A percentile compares a stretch with the other conserved stretches of the same genome.
Conservation (phyloP, 1,284 basidiomycete species). For the Sporisorium reilianum region DNA sequence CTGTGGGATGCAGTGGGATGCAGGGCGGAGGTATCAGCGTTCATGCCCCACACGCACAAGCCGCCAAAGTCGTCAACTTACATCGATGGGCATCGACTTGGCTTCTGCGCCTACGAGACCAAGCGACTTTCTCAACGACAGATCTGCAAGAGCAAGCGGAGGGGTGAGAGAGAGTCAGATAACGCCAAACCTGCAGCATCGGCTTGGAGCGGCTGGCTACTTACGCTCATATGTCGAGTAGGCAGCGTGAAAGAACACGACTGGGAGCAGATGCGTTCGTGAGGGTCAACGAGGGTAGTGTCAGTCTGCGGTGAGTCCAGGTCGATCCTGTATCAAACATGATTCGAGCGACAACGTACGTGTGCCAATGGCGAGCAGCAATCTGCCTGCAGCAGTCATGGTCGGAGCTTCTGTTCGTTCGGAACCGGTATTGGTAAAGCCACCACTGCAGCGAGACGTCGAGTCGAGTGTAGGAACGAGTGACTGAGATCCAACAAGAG, state of each 20-base stretch:
- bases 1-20: slow-evolving; percentile 71
- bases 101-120: slow-evolving; percentile 41
- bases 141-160: slow-evolving; percentile 38
- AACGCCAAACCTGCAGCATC: not conserved
- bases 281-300: not conserved
- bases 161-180: too few species aligned
- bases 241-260: slow-evolving; percentile 58
- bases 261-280: slow-evolving; percentile 4
- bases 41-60: not conserved
- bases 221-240: slow-evolving; percentile 64
- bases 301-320: not conserved
- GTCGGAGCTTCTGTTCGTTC: not conserved
- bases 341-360: slow-evolving; percentile 15
- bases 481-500: not conserved
- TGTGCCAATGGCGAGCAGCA: slow-evolving; percentile 34
- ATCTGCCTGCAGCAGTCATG: slow-evolving; percentile 30
- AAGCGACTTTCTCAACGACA: slow-evolving; percentile 55
- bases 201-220: not conserved
- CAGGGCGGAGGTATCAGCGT: not conserved
- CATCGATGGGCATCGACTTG: slow-evolving; percentile 51
- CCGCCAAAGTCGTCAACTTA: slow-evolving; percentile 16
- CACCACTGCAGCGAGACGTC: too few species aligned
- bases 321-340: not conserved
- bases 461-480: too few species aligned
- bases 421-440: too few species aligned